Percentiles rank a stretch among this genome's conserved stretches.
Conservation (phyloP, 2,329 filamentous ascomycete genomes). For the Daldinia sp. region DNA sequence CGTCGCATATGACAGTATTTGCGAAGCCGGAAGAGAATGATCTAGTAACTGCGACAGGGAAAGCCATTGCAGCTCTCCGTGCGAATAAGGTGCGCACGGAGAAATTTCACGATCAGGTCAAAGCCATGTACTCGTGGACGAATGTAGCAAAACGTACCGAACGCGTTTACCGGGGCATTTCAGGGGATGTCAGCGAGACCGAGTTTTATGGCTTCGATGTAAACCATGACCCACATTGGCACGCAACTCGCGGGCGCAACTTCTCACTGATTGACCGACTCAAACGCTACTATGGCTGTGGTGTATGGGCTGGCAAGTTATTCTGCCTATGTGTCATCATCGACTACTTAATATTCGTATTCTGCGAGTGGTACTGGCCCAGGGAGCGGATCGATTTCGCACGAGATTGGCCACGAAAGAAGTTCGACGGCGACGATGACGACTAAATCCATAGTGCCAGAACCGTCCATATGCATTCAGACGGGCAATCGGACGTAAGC, state of each 20-base stretch:
- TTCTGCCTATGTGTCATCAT: constrained; percentile 95
- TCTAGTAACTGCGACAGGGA: constrained; percentile 85
- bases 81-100: constrained; percentile 90
- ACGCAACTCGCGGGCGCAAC: constrained; percentile 75
- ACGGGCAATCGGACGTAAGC: not conserved
- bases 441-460: constrained; percentile 25
- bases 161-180: constrained; percentile 93
- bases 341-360: constrained; percentile 89
- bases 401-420: constrained; percentile 89
- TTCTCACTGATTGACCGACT: constrained; percentile 94
- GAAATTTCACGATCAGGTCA: constrained; percentile 94
- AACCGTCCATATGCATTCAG: not conserved
- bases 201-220: constrained; percentile 88
- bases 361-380: constrained; percentile 88
- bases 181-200: constrained; percentile 81
- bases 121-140: constrained; percentile 98
- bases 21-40: constrained; percentile 97
- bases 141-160: constrained; percentile 95
- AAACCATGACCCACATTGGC: constrained; percentile 67
- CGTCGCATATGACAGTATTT: constrained; percentile 96
- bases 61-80: constrained; percentile 85
- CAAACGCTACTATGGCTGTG: constrained; percentile 97
- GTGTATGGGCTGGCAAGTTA: constrained; percentile 97
- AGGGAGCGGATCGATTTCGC: constrained; percentile 87
- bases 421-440: constrained; percentile 42